Percentiles rank a stretch among this genome's conserved stretches.
phyloP scores from a whole-genome alignment of 108 stramenopile genomes.

The Pseudonitzschia multiseries region DNA sequence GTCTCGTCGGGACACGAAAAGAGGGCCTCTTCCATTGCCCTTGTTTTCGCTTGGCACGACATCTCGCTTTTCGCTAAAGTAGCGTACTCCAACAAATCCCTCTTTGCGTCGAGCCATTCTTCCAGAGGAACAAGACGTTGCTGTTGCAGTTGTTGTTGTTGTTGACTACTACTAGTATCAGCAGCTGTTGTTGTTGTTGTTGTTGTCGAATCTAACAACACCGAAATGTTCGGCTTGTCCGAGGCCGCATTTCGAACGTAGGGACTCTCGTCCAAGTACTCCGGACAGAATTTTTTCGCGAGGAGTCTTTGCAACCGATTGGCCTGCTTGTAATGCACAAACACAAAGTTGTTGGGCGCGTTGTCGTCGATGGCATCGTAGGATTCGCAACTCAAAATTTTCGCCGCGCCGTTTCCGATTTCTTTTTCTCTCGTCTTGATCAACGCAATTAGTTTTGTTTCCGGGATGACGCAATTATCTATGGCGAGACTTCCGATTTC shows the following conservation, averaged over 20 bases:
- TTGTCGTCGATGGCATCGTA: slow-evolving; percentile 35
- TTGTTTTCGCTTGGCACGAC: neutral
- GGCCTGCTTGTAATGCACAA: slow-evolving; percentile 38
- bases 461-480: too few species aligned
- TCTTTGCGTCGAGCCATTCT: neutral
- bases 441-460: too few species aligned
- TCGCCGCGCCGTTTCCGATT: neutral
- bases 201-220: neutral
- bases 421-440: neutral
- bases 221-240: neutral
- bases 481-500: too few species aligned
- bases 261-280: neutral
- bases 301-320: slow-evolving; percentile 20
- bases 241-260: neutral
- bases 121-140: neutral
- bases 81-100: neutral
- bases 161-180: too few species aligned
- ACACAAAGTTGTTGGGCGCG: slow-evolving; percentile 41
- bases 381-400: slow-evolving; percentile 27
- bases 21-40: neutral
- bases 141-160: neutral
- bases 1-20: neutral
- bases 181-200: too few species aligned
- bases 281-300: slow-evolving; percentile 34
- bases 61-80: neutral